Conservation (phyloP, 257 asterid species). For the Dorcoceras hygrometricum region DNA sequence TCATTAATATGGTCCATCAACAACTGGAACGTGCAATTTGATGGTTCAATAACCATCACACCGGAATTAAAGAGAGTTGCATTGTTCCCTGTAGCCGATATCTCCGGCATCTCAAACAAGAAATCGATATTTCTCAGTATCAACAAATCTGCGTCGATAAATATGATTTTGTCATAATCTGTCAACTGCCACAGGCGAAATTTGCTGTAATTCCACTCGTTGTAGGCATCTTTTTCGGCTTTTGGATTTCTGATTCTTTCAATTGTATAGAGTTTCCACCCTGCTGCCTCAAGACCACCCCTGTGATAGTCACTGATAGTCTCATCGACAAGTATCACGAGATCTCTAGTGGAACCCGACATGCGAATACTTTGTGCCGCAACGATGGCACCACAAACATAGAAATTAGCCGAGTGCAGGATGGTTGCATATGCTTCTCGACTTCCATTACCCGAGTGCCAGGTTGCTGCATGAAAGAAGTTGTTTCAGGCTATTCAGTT, state of each 20-base stretch:
- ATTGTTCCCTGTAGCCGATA: conserved; percentile 78
- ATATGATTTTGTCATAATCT: conserved; percentile 81
- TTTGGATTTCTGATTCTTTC: conserved; percentile 84
- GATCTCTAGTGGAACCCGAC: conserved; percentile 87
- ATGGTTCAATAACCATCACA: conserved; percentile 90
- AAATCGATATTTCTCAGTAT: conserved; percentile 79
- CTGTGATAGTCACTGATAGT: conserved; percentile 69
- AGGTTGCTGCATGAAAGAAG: conserved; percentile 43
- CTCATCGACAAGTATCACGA: conserved; percentile 82
- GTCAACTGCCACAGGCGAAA: conserved; percentile 95
- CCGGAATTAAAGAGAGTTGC: conserved; percentile 90
- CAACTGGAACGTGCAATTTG: conserved; percentile 73
- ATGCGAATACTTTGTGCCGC: conserved; percentile 97
- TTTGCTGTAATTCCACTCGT: conserved; percentile 90
- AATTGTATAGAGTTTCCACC: conserved; percentile 80
- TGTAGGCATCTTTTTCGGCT: conserved; percentile 86
- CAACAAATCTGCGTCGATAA: conserved; percentile 78
- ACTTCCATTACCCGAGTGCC: conserved; percentile 51
- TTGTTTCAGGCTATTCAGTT: conserved; percentile 13
- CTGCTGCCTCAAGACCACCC: conserved; percentile 77
- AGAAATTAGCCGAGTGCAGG: conserved; percentile 80
- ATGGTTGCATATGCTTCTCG: conserved; percentile 94
- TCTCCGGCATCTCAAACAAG: conserved; percentile 88
- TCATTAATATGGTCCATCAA: conserved; percentile 83
- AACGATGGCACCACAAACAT: conserved; percentile 90